Evolutionary conservation across 78 protist genomes (phyloP).

Genomic region (Dictyostelium citrinum): DNA sequence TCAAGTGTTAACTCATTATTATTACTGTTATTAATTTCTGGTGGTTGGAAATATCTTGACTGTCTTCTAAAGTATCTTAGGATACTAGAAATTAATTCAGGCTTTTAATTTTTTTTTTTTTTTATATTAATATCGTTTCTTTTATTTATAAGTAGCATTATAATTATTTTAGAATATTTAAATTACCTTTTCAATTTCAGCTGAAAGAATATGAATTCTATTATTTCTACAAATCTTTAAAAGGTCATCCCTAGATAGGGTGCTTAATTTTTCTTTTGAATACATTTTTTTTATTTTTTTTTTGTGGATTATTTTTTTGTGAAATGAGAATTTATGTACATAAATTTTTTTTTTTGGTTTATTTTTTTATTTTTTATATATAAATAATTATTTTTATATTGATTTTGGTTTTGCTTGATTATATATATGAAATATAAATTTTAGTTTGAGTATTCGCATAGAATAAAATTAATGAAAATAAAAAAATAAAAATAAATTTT

Average conservation of each 20-base stretch:
- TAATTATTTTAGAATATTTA: background rate
- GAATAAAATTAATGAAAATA: background rate
- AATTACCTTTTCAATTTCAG: background rate
- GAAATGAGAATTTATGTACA: background rate
- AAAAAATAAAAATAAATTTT: too few relatives aligned
- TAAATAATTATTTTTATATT: too few relatives aligned
- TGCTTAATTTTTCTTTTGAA: constrained; percentile 15
- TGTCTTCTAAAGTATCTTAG: constrained; percentile 13
- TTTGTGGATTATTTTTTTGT: background rate
- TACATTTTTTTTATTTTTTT: background rate
- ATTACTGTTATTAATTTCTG: background rate
- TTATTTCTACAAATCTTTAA: constrained; percentile 25
- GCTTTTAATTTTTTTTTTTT: background rate
- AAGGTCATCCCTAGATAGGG: background rate
- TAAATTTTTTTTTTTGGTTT: background rate
- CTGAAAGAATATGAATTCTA: background rate
- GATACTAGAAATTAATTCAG: background rate
- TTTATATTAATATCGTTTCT: background rate
- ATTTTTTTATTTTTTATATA: background rate
- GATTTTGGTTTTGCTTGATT: too few relatives aligned
- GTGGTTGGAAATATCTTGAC: constrained; percentile 6
- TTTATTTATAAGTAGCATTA: too few relatives aligned
- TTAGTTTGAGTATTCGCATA: too few relatives aligned
- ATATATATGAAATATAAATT: too few relatives aligned
- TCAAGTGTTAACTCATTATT: background rate